These are phyloP conservation scores for Pedinophyceae sp. DNA, from an alignment of 139 green algal genomes.

Conservation along the genomic window DNA sequence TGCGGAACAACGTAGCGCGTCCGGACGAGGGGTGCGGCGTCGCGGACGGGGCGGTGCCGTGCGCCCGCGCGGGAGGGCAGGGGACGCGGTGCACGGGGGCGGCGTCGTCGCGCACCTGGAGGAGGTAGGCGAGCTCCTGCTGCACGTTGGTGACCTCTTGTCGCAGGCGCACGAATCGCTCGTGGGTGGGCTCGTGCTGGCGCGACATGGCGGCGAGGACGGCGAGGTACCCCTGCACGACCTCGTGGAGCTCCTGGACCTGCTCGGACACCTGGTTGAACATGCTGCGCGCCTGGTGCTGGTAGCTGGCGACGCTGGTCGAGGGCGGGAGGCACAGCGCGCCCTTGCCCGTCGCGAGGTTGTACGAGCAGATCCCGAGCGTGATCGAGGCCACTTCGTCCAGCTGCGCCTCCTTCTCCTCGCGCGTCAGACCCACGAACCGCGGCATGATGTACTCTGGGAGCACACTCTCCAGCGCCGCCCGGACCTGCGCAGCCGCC, in stretches of 20 bases:
- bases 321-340: background rate
- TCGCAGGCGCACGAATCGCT: conserved; percentile 2
- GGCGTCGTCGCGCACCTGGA: background rate
- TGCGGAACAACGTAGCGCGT: too few relatives aligned
- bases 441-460: conserved; percentile 25
- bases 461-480: conserved; percentile 40
- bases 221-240: background rate
- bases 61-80: too few relatives aligned
- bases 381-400: conserved; percentile 32
- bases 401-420: conserved; percentile 26
- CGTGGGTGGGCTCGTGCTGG: background rate
- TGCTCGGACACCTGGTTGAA: conserved; percentile 13
- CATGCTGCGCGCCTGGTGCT: conserved; percentile 20
- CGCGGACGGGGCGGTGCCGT: too few relatives aligned
- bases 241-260: conserved; percentile 1
- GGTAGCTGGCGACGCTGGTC: conserved; percentile 4
- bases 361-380: conserved; percentile 46
- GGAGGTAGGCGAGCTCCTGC: background rate
- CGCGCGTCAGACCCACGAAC: conserved; percentile 26
- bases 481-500: conserved; percentile 13
- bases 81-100: too few relatives aligned
- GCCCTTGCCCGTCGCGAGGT: conserved; percentile 13
- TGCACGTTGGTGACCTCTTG: conserved; percentile 2
- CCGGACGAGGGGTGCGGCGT: too few relatives aligned
- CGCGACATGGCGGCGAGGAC: background rate